A percentile compares a stretch with the other conserved stretches of the same genome.
phyloP scores from a whole-genome alignment of 2,329 filamentous ascomycete species.

The Aureobasidium sp. region DNA sequence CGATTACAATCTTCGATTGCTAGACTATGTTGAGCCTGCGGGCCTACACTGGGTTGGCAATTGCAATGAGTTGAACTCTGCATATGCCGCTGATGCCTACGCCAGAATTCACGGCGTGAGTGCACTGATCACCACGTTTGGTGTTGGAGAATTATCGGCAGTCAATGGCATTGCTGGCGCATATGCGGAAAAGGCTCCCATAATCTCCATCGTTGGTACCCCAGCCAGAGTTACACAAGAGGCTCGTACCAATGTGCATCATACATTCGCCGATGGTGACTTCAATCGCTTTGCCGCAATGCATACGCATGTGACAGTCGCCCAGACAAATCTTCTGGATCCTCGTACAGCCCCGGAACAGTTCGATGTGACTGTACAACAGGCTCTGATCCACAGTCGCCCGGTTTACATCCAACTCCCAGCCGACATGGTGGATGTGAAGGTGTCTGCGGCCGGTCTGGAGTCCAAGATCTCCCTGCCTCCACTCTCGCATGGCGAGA shows the following conservation, averaged over 20 bases:
- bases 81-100: constrained; percentile 31
- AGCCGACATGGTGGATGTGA: constrained; percentile 71
- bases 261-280: constrained; percentile 49
- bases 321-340: constrained; percentile 62
- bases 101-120: neutral
- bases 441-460: constrained; percentile 65
- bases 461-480: constrained; percentile 61
- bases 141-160: constrained; percentile 41
- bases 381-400: constrained; percentile 65
- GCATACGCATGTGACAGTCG: constrained; percentile 62
- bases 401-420: constrained; percentile 81
- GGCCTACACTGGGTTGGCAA: constrained; percentile 53
- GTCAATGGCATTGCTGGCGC: constrained; percentile 40
- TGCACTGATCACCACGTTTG: constrained; percentile 38
- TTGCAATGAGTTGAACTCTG: constrained; percentile 51
- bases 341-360: constrained; percentile 61
- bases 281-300: constrained; percentile 78
- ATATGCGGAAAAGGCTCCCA: constrained; percentile 39
- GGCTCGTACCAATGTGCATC: constrained; percentile 38
- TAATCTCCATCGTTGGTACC: constrained; percentile 41
- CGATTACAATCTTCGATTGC: constrained; percentile 30
- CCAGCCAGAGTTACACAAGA: constrained; percentile 34
- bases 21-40: constrained; percentile 49
- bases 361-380: constrained; percentile 67
- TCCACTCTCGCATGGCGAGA: constrained; percentile 59